phyloP scores from a whole-genome alignment of 2,329 filamentous ascomycete genomes.

The Aspergillus sp. region DNA sequence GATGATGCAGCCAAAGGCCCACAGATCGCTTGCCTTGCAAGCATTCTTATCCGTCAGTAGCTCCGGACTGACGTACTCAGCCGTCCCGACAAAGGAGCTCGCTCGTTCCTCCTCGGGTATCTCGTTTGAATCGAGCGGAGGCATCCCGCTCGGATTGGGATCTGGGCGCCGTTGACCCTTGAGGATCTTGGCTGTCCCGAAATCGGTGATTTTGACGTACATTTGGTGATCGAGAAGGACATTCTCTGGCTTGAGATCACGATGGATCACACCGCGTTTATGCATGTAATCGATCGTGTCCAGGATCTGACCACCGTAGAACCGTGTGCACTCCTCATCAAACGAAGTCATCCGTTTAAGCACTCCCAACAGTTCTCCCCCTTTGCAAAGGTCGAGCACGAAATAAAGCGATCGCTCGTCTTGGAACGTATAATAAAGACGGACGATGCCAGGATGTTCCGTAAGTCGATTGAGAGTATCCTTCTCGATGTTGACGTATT shows the following conservation, averaged over 20 bases:
- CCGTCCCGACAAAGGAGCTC: conserved; percentile 93
- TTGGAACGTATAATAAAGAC: conserved; percentile 97
- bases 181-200: conserved; percentile 93
- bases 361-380: conserved; percentile 84
- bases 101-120: conserved; percentile 64
- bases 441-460: conserved; percentile 92
- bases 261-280: conserved; percentile 87
- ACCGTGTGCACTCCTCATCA: conserved; percentile 86
- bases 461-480: conserved; percentile 94
- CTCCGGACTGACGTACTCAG: conserved; percentile 96
- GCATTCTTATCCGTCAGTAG: conserved; percentile 94
- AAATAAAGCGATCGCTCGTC: conserved; percentile 96
- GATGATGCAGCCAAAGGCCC: conserved; percentile 97
- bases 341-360: conserved; percentile 93
- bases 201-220: conserved; percentile 98
- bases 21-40: conserved; percentile 94
- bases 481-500: conserved; percentile 99
- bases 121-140: conserved; percentile 45
- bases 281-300: conserved; percentile 99
- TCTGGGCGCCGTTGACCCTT: conserved; percentile 47
- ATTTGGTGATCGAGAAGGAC: conserved; percentile 91
- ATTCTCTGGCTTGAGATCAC: conserved; percentile 95
- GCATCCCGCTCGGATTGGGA: conserved; percentile 41
- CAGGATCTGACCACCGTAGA: conserved; percentile 92
- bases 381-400: conserved; percentile 85